Evolutionary conservation across 352 stramenopile genomes (phyloP).

Genomic region (Globisporangium splendens): DNA sequence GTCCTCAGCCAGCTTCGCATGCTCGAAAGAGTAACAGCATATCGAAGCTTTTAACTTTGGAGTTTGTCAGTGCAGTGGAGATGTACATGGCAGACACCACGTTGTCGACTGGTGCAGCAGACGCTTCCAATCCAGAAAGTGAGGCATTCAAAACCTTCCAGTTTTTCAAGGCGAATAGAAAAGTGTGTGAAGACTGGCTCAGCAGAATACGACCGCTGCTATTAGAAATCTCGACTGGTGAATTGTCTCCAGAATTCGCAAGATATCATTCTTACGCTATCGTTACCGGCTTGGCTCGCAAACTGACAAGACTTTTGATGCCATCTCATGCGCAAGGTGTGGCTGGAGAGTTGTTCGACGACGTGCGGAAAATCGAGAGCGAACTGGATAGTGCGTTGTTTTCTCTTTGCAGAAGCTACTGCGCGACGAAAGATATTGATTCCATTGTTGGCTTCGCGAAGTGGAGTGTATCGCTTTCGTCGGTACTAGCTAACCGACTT

Average conservation of each 20-base stretch:
- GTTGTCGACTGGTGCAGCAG: slow-evolving; percentile 10
- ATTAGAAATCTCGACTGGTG: slow-evolving; percentile 32
- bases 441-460: slow-evolving; percentile 42
- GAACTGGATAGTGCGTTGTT: slow-evolving; percentile 51
- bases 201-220: slow-evolving; percentile 54
- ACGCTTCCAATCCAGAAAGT: slow-evolving; percentile 33
- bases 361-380: slow-evolving; percentile 28
- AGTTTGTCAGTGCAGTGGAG: slow-evolving; percentile 57
- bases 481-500: slow-evolving; percentile 19
- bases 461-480: slow-evolving; percentile 36
- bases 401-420: slow-evolving; percentile 33
- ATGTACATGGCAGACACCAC: slow-evolving; percentile 36
- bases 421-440: slow-evolving; percentile 51
- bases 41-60: slow-evolving; percentile 38
- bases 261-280: slow-evolving; percentile 46
- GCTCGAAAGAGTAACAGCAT: slow-evolving; percentile 9
- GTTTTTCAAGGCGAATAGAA: slow-evolving; percentile 67
- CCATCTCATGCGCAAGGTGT: slow-evolving; percentile 13
- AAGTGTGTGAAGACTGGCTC: slow-evolving; percentile 72
- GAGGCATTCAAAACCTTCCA: slow-evolving; percentile 36
- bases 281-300: slow-evolving; percentile 30
- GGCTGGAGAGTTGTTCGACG: slow-evolving; percentile 16
- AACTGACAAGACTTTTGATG: slow-evolving; percentile 29
- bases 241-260: slow-evolving; percentile 24
- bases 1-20: background rate